phyloP scores from a whole-genome alignment of 1,139 yeast genomes.

The Lodderomyces jiufengensis region DNA sequence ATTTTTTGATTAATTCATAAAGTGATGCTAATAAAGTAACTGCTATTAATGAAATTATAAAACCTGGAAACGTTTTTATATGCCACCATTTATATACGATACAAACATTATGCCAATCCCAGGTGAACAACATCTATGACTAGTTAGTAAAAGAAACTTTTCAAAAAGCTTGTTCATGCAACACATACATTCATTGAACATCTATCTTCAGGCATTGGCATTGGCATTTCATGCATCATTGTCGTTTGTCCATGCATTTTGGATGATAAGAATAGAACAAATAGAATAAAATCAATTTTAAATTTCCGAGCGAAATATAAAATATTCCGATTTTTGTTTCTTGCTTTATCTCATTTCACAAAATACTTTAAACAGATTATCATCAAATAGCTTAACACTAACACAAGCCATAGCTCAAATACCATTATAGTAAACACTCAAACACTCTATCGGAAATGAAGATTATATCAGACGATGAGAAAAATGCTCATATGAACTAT shows the following conservation, averaged over 20 bases:
- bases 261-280: neutral
- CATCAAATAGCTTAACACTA: too few species aligned
- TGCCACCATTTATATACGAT: conserved; percentile 81
- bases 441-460: conserved; percentile 36
- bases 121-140: conserved; percentile 69
- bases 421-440: neutral
- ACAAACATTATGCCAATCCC: conserved; percentile 74
- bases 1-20: conserved; percentile 55
- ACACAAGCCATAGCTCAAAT: too few species aligned
- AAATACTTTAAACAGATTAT: too few species aligned
- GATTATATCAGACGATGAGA: conserved; percentile 38
- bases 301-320: neutral
- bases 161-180: neutral
- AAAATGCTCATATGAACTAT: conserved; percentile 38
- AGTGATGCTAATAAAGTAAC: conserved; percentile 50
- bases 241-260: conserved; percentile 5
- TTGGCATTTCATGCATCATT: conserved; percentile 5
- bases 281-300: neutral
- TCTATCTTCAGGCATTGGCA: conserved; percentile 29
- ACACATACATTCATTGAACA: conserved; percentile 53
- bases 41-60: conserved; percentile 50
- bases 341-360: too few species aligned
- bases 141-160: conserved; percentile 1
- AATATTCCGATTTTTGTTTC: neutral
- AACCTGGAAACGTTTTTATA: conserved; percentile 48